Percentiles rank a stretch among this genome's conserved stretches.
These are phyloP conservation scores for Wickerhamomyces tratensis DNA, from an alignment of 805 yeast species.

Conservation along the genomic window DNA sequence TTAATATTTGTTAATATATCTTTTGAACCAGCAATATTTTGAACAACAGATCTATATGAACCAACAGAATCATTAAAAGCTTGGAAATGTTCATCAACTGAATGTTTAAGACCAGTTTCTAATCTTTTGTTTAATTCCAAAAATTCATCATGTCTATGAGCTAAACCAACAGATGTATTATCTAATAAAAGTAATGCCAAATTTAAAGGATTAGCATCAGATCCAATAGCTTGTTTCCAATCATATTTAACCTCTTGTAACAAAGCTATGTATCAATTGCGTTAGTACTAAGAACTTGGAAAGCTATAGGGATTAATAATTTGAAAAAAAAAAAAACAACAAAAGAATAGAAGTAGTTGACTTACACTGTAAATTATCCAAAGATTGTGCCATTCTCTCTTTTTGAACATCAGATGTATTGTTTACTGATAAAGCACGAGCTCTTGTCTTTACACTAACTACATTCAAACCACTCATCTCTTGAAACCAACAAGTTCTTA, in stretches of 20 bases:
- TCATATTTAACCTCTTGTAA: conserved; percentile 26
- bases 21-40: conserved; percentile 58
- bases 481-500: too few species aligned
- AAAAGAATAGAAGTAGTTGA: neutral
- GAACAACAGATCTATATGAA: conserved; percentile 64
- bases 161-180: conserved; percentile 84
- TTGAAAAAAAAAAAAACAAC: too few species aligned
- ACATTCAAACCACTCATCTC: too few species aligned
- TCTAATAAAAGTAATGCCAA: conserved; percentile 77
- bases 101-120: conserved; percentile 45
- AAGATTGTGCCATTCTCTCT: conserved; percentile 8
- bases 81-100: conserved; percentile 76
- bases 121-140: conserved; percentile 47
- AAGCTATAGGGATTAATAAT: too few species aligned
- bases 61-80: conserved; percentile 82
- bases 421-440: neutral
- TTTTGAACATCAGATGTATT: neutral
- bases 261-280: conserved; percentile 2
- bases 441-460: neutral
- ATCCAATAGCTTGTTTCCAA: conserved; percentile 40
- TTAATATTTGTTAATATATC: conserved; percentile 39
- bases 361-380: conserved; percentile 9
- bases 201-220: conserved; percentile 73
- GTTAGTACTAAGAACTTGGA: neutral
- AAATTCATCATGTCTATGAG: conserved; percentile 63